Conservation (phyloP, 2,329 filamentous ascomycete genomes). For the Cercospora brassicicola region DNA sequence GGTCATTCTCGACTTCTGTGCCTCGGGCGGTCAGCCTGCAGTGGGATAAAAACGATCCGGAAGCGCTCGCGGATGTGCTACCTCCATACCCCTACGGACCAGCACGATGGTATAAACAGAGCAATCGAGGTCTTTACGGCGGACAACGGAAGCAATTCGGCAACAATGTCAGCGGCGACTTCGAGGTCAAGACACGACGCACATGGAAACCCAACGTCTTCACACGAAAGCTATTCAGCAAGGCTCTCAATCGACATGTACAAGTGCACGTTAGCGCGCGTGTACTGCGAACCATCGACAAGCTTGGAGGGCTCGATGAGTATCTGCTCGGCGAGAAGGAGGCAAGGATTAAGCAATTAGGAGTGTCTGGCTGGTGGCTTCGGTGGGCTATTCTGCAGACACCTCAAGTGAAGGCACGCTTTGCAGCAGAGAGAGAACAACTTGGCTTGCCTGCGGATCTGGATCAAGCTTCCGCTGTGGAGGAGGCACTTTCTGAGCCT, state of each 20-base stretch:
- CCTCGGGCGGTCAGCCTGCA: slow-evolving; percentile 31
- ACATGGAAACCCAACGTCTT: slow-evolving; percentile 73
- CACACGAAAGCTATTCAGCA: slow-evolving; percentile 66
- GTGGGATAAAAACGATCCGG: slow-evolving; percentile 36
- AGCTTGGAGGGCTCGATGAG: slow-evolving; percentile 83
- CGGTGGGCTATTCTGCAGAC: slow-evolving; percentile 89
- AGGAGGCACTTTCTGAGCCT: slow-evolving; percentile 10
- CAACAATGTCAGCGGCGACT: slow-evolving; percentile 69
- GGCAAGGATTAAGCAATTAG: slow-evolving; percentile 77
- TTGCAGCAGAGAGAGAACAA: slow-evolving; percentile 62
- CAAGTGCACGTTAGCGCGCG: slow-evolving; percentile 68
- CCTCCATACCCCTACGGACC: slow-evolving; percentile 70
- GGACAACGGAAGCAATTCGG: slow-evolving; percentile 71
- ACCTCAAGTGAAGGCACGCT: slow-evolving; percentile 62
- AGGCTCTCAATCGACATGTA: slow-evolving; percentile 61
- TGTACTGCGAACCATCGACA: slow-evolving; percentile 68
- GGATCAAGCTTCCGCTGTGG: slow-evolving; percentile 23
- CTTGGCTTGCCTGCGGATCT: slow-evolving; percentile 59
- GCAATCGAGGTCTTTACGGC: slow-evolving; percentile 60
- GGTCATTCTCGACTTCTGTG: slow-evolving; percentile 37
- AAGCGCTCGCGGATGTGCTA: slow-evolving; percentile 36
- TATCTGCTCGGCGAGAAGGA: slow-evolving; percentile 83
- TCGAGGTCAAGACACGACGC: slow-evolving; percentile 69
- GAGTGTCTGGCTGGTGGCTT: slow-evolving; percentile 85
- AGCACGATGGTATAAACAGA: slow-evolving; percentile 73